phyloP scores from a whole-genome alignment of 2,329 filamentous ascomycete species.

The Pochonia chlamydosporia region DNA sequence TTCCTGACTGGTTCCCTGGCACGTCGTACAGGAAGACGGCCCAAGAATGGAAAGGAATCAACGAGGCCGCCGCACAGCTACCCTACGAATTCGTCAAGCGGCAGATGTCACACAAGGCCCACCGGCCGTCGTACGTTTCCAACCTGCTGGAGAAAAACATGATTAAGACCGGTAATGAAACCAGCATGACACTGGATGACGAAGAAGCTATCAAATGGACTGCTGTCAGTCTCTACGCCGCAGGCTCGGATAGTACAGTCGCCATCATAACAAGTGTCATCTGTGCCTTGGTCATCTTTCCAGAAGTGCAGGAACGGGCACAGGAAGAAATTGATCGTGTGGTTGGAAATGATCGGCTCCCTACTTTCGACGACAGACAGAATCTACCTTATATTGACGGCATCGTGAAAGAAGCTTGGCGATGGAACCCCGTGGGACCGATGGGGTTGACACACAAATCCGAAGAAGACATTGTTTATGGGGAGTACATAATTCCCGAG shows the following conservation, averaged over 20 bases:
- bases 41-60: slow-evolving; percentile 17
- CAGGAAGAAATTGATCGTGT: slow-evolving; percentile 36
- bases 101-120: slow-evolving; percentile 15
- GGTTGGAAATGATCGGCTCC: slow-evolving; percentile 34
- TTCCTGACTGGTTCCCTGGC: slow-evolving; percentile 25
- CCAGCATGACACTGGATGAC: background rate
- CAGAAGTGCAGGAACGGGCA: slow-evolving; percentile 32
- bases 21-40: slow-evolving; percentile 23
- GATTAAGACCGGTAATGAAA: background rate
- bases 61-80: slow-evolving; percentile 12
- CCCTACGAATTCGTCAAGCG: slow-evolving; percentile 23
- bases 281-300: slow-evolving; percentile 38
- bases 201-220: slow-evolving; percentile 2
- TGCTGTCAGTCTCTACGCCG: slow-evolving; percentile 1
- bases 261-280: slow-evolving; percentile 24
- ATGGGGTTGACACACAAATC: slow-evolving; percentile 32
- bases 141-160: slow-evolving; percentile 7
- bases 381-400: slow-evolving; percentile 35
- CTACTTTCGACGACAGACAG: slow-evolving; percentile 33
- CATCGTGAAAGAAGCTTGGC: slow-evolving; percentile 21
- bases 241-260: slow-evolving; percentile 10
- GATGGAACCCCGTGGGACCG: slow-evolving; percentile 25
- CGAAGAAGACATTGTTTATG: slow-evolving; percentile 20
- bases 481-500: no score
- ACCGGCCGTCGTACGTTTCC: slow-evolving; percentile 20